Conservation (phyloP, 495 filamentous ascomycete species). For the Lichenothelia convexa region DNA sequence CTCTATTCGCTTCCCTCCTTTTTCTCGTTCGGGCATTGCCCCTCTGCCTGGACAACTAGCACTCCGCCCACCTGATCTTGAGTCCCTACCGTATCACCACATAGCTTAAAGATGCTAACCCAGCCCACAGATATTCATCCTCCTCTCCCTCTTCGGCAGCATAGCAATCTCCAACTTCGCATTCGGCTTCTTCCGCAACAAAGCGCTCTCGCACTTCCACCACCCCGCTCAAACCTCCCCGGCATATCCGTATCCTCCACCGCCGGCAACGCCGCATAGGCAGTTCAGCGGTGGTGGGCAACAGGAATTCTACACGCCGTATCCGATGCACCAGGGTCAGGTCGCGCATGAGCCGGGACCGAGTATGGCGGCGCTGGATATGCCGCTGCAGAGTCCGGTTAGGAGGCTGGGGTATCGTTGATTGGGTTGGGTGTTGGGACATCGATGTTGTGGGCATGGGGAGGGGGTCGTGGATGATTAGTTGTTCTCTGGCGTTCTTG, state of each 20-base stretch:
- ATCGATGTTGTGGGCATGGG: too few relatives aligned
- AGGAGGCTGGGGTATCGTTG: constrained; percentile 9
- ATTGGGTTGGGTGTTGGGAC: constrained; percentile 1
- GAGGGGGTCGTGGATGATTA: too few relatives aligned
- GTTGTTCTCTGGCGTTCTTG: too few relatives aligned
- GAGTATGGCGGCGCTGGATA: constrained; percentile 10
- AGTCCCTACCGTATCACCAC: constrained; percentile 1
- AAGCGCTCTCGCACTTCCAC: constrained; percentile 7
- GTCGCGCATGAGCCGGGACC: constrained; percentile 11
- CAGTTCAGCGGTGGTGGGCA: constrained; percentile 14
- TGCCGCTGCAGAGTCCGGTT: constrained; percentile 7
- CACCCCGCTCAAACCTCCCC: constrained; percentile 3
- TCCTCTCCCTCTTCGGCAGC: constrained; percentile 35
- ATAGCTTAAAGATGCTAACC: not conserved
- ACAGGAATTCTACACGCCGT: constrained; percentile 8
- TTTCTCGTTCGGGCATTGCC: too few relatives aligned
- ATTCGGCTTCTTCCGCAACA: constrained; percentile 28
- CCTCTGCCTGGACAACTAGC: constrained; percentile 1
- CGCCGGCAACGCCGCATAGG: constrained; percentile 19
- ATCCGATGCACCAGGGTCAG: constrained; percentile 7
- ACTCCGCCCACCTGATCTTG: not conserved
- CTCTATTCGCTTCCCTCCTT: too few relatives aligned
- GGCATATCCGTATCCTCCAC: constrained; percentile 11
- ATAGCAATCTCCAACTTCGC: constrained; percentile 38
- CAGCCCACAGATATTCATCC: constrained; percentile 28